phyloP scores from a whole-genome alignment of 495 filamentous ascomycete species.

The Tetracladium marchalianum region DNA sequence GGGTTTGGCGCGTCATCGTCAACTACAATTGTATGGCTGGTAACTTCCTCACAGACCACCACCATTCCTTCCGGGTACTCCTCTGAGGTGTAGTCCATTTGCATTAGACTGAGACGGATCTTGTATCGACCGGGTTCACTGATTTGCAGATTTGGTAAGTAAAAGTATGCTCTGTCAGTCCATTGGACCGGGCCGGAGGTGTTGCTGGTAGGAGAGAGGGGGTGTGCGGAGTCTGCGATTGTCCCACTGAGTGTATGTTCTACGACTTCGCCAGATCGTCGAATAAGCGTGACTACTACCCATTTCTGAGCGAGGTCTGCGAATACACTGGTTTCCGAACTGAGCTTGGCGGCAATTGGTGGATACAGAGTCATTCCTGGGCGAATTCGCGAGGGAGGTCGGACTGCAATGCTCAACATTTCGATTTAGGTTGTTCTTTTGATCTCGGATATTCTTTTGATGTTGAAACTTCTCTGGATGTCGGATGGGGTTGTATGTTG shows the following conservation, averaged over 20 bases:
- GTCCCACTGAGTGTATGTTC: constrained; percentile 13
- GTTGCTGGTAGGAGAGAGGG: constrained; percentile 5
- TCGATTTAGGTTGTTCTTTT: background rate
- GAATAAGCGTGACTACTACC: constrained; percentile 16
- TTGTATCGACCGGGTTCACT: constrained; percentile 12
- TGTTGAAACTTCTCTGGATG: too few species aligned
- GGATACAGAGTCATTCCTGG: constrained; percentile 12
- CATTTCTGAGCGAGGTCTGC: constrained; percentile 12
- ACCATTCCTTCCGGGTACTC: constrained; percentile 6
- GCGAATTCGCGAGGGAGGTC: constrained; percentile 9
- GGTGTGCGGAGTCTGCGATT: constrained; percentile 17
- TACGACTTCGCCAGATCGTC: constrained; percentile 7
- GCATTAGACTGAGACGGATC: constrained; percentile 15
- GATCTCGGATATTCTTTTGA: too few species aligned
- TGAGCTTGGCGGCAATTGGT: constrained; percentile 13
- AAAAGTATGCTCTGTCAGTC: constrained; percentile 16
- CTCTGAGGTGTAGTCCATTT: constrained; percentile 14
- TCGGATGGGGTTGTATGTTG: too few species aligned
- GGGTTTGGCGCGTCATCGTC: constrained; percentile 2
- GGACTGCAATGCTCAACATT: constrained; percentile 17
- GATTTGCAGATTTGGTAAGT: constrained; percentile 16
- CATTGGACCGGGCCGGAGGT: background rate
- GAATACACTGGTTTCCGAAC: constrained; percentile 8
- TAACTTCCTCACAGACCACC: constrained; percentile 9
- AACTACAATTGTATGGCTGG: constrained; percentile 15